Evolutionary conservation across 1,284 basidiomycete genomes (phyloP).

Genomic region (Porogramme epimiltina): DNA sequence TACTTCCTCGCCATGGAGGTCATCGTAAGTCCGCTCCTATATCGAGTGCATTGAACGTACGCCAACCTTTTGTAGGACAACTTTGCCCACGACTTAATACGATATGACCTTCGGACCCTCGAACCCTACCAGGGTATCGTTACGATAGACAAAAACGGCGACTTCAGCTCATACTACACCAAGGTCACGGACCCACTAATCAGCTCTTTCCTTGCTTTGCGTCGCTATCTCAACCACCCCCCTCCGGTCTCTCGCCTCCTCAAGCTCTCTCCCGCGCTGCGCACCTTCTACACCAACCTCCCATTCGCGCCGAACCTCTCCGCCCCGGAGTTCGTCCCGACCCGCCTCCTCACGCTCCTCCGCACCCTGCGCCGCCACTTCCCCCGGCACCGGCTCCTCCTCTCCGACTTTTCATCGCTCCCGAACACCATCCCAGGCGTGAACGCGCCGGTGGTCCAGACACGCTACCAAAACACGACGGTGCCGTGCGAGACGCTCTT

Average conservation of each 20-base stretch:
- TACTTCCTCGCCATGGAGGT: conserved; percentile 96
- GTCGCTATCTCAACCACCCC: conserved; percentile 55
- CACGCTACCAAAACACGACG: conserved; percentile 81
- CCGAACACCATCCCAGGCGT: conserved; percentile 86
- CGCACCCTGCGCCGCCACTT: conserved; percentile 84
- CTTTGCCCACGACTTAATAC: conserved; percentile 94
- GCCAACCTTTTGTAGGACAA: conserved; percentile 70
- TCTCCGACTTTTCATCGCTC: conserved; percentile 90
- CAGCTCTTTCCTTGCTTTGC: conserved; percentile 67
- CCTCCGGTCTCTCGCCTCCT: conserved; percentile 62
- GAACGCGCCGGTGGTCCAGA: conserved; percentile 97
- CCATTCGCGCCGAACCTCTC: conserved; percentile 95
- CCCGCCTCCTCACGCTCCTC: conserved; percentile 86
- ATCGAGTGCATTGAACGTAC: background rate
- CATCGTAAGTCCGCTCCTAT: conserved; percentile 58
- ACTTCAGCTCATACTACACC: conserved; percentile 87
- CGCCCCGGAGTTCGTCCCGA: conserved; percentile 90
- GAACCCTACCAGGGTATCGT: conserved; percentile 87
- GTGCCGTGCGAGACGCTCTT: conserved; percentile 90
- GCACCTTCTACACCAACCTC: conserved; percentile 66
- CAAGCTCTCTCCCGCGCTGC: conserved; percentile 52
- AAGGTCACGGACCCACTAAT: conserved; percentile 88
- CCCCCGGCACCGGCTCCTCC: conserved; percentile 88
- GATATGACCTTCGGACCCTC: conserved; percentile 81
- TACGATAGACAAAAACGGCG: conserved; percentile 79